Base-by-base conservation (phyloP, 306 rosid species). In the Dryas drummondii region DNA sequence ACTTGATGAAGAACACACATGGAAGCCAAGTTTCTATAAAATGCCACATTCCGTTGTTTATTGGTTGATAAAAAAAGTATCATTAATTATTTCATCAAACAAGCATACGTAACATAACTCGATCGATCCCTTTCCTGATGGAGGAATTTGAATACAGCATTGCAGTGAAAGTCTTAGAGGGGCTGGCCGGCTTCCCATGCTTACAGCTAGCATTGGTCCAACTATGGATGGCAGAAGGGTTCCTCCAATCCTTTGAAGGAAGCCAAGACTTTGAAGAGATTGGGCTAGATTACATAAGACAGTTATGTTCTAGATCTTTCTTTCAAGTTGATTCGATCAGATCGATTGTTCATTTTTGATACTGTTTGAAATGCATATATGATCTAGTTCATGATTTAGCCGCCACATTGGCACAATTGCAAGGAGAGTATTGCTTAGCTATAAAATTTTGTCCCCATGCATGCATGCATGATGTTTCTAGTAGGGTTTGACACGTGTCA, bases 331-430 rank as follows among this genome's bases (percentile, higher is more conserved):
- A 64, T 2, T 11, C 6, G 0, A 22, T 22, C 22, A 22, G 22
- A 22, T 22, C 22, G 68, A 79, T 50, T n/a, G 0, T 0, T 9
- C 3, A 16, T 15, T 4, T 16, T 12, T 0, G 1, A 65, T 4
- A 26, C 0, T 0, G 9, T 76, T 85, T 53, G 27, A 46, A 12
- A 70, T 83, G 72, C 87, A 81, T n/a, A n/a, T n/a, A n/a, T 27
- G 71, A 79, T 46, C 63, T 85, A 3, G 53, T 78, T 9, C 87
- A 86, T 55, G 83, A 82, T 47, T 76, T 86, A 27, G 85, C 81
- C 11, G 6, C 19, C 0, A 71, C 13, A 22, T 54, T 80, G 62
- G 74, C 80, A 22, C 22, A 22, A 22, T 22, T 22, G 0, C 42
- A 63, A 49, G 57, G 11, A 14, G 84, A 76, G 26, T 82, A 48